Evolutionary conservation across 768 basidiomycete species (phyloP).

Genomic region (Neoboletus magnificus): DNA sequence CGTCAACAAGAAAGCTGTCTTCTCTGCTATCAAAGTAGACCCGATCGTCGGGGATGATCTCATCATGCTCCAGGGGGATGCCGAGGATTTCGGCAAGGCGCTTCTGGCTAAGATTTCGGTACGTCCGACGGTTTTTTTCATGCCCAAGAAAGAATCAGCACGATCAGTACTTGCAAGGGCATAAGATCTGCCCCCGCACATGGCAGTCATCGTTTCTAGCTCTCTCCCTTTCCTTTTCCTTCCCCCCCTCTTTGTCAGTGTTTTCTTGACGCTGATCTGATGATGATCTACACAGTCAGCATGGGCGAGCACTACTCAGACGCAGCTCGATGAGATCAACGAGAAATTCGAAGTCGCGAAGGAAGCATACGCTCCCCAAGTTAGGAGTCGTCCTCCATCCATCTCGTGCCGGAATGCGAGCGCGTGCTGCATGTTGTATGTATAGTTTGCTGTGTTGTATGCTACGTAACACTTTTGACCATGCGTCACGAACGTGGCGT

Average conservation of each 20-base stretch:
- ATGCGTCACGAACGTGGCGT: background rate
- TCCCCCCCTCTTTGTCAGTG: background rate
- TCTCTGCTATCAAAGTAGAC: rapidly evolving
- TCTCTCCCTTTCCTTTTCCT: background rate
- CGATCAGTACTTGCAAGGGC: background rate
- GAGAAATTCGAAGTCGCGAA: background rate
- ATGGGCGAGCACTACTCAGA: background rate
- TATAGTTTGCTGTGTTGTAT: background rate
- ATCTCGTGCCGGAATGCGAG: background rate
- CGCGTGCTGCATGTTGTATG: background rate
- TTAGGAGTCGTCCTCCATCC: no score
- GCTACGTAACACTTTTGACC: background rate
- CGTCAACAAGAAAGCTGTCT: background rate
- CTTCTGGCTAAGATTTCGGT: background rate
- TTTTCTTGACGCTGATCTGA: background rate
- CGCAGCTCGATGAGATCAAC: background rate
- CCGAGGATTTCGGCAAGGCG: background rate
- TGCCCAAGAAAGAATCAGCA: background rate
- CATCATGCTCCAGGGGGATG: background rate
- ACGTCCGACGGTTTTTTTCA: background rate
- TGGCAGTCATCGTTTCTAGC: background rate
- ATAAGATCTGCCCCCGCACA: no score
- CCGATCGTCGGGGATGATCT: background rate
- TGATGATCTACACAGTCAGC: background rate
- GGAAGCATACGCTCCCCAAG: background rate